A percentile compares a stretch with the other conserved stretches of the same genome.
phyloP scores from a whole-genome alignment of 371 early-diverging fungal species.

The Encephalitozoon cuniculi region DNA sequence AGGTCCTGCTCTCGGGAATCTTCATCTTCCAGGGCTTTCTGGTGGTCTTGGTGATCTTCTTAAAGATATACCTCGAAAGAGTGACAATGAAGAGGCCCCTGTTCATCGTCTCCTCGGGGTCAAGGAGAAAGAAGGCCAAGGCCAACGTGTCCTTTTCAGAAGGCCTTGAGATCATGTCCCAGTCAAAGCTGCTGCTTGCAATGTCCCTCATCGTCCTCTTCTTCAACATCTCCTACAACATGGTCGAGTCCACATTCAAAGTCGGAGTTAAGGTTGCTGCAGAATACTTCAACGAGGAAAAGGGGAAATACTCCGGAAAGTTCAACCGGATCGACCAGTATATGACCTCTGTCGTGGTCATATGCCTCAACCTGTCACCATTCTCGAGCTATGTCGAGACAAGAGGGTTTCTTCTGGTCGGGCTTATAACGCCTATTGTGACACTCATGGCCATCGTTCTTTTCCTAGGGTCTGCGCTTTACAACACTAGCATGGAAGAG shows the following conservation, averaged over 20 bases:
- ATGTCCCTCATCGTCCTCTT: conserved; percentile 58
- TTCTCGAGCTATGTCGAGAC: conserved; percentile 54
- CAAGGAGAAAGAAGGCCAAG: conserved; percentile 45
- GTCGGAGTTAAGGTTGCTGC: conserved; percentile 39
- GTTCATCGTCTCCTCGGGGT: conserved; percentile 25
- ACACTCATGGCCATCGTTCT: conserved; percentile 19
- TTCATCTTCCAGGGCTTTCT: conserved; percentile 45
- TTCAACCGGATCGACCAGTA: conserved; percentile 52
- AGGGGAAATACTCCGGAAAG: conserved; percentile 33
- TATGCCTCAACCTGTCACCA: conserved; percentile 54
- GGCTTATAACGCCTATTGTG: conserved; percentile 53
- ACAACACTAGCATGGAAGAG: conserved; percentile 39
- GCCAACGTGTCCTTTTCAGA: conserved; percentile 54
- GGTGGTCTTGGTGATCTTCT: conserved; percentile 30
- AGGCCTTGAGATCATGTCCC: conserved; percentile 52
- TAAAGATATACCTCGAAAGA: conserved; percentile 47
- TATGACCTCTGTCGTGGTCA: conserved; percentile 47
- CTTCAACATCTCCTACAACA: conserved; percentile 56
- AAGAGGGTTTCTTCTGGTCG: conserved; percentile 54
- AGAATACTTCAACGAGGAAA: conserved; percentile 21
- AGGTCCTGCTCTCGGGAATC: conserved; percentile 25
- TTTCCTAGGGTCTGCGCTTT: conserved; percentile 38
- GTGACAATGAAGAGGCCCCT: conserved; percentile 45
- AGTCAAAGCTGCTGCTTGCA: conserved; percentile 52
- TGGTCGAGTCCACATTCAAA: conserved; percentile 58